Evolutionary conservation across 768 basidiomycete genomes (phyloP).

Genomic region (Leccinum disarticulatum): DNA sequence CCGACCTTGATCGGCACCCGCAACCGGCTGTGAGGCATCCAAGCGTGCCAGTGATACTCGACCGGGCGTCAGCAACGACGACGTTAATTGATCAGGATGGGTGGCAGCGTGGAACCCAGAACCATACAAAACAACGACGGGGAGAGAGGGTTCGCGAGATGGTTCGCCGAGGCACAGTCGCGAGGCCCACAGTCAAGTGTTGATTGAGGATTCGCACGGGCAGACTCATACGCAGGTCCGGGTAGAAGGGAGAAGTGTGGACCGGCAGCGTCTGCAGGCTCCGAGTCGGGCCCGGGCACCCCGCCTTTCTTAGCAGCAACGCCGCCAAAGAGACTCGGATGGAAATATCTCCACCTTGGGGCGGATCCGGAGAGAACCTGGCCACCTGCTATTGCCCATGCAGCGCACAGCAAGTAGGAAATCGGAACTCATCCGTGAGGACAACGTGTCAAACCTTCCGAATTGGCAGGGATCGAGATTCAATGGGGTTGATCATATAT

Average conservation of each 20-base stretch:
- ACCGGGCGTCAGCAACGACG: slow-evolving; percentile 48
- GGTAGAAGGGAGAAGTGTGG: slow-evolving; percentile 18
- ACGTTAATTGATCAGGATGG: slow-evolving; percentile 56
- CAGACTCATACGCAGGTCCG: slow-evolving; percentile 50
- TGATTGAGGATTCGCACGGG: slow-evolving; percentile 55
- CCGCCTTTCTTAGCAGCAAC: slow-evolving; percentile 79
- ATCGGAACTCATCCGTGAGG: slow-evolving; percentile 82
- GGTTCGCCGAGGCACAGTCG: slow-evolving; percentile 89
- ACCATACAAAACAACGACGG: slow-evolving; percentile 83
- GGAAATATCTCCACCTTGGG: slow-evolving; percentile 41
- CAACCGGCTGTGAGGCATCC: slow-evolving; percentile 70
- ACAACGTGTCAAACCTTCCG: slow-evolving; percentile 71
- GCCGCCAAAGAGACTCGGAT: slow-evolving; percentile 68
- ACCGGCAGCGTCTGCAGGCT: slow-evolving; percentile 25
- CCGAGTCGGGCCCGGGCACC: slow-evolving; percentile 43
- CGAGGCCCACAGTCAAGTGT: slow-evolving; percentile 51
- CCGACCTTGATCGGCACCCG: slow-evolving; percentile 82
- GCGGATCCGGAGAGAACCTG: slow-evolving; percentile 22
- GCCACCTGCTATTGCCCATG: slow-evolving; percentile 77
- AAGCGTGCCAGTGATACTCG: slow-evolving; percentile 92
- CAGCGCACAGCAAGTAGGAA: slow-evolving; percentile 85
- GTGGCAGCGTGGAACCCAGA: slow-evolving; percentile 79
- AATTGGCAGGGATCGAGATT: slow-evolving; percentile 52
- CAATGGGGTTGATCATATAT: slow-evolving; percentile 68
- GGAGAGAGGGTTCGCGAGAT: slow-evolving; percentile 96